Conservation (phyloP, 257 asterid species). For the Perilla frutescens region DNA sequence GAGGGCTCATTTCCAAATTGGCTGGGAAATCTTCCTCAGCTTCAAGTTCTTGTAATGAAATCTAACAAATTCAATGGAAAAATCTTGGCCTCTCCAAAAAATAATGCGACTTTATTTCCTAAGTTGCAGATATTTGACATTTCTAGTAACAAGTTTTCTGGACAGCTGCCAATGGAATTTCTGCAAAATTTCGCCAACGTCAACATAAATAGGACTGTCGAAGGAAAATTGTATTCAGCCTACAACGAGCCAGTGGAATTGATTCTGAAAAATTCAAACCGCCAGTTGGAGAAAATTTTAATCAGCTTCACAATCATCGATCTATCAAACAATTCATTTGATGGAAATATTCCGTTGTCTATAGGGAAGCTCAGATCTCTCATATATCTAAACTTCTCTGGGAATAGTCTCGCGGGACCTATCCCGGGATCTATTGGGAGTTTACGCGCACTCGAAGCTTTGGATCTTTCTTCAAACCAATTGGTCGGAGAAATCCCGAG, state of each 20-base stretch:
- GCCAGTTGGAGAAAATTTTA: neutral
- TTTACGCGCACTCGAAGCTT: neutral
- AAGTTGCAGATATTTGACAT: constrained; percentile 35
- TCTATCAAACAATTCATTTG: neutral
- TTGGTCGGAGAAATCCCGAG: neutral
- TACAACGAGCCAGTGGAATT: constrained; percentile 10
- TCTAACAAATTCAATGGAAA: constrained; percentile 37
- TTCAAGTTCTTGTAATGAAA: constrained; percentile 42
- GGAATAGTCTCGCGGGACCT: neutral
- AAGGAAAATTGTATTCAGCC: neutral
- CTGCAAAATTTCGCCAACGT: constrained; percentile 14
- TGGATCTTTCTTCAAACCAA: neutral
- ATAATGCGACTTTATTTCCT: constrained; percentile 23
- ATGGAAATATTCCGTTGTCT: neutral
- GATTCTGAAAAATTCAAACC: neutral
- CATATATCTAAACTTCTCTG: neutral
- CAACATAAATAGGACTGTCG: neutral
- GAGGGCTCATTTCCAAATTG: constrained; percentile 35
- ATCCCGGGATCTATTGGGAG: neutral
- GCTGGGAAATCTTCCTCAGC: constrained; percentile 33
- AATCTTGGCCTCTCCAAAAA: constrained; percentile 15
- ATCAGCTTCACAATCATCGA: neutral
- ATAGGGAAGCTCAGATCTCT: neutral
- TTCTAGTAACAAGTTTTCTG: constrained; percentile 36
- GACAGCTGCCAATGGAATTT: constrained; percentile 24